Percentiles rank a stretch among this genome's conserved stretches.
Conservation (phyloP, 208 protist genomes). For the Acanthamoeba royreba region DNA sequence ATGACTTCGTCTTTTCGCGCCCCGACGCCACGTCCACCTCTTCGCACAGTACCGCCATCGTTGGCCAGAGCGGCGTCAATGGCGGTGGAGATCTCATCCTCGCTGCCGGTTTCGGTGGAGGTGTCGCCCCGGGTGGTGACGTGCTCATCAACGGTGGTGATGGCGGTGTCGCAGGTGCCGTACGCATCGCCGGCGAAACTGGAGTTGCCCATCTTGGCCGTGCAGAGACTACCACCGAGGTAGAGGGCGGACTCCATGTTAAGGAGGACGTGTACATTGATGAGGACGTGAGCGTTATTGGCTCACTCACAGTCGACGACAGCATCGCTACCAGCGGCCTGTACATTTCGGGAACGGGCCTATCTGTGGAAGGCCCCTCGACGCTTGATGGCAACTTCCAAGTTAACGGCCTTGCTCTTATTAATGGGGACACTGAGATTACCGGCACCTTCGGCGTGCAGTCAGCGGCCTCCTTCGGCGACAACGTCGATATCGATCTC, state of each 20-base stretch:
- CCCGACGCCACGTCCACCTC: not conserved
- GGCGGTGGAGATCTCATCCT: conserved; percentile 21
- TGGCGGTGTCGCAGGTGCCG: not conserved
- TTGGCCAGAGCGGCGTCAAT: not conserved
- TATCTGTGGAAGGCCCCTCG: not conserved
- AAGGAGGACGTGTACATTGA: not conserved
- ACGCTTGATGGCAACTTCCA: not conserved
- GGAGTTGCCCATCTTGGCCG: not conserved
- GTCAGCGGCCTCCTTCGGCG: not conserved
- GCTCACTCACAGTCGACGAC: not conserved
- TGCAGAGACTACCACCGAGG: not conserved
- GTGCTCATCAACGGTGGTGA: not conserved
- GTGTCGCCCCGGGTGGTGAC: not conserved
- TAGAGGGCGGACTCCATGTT: not conserved
- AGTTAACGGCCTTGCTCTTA: not conserved
- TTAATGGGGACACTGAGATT: not conserved
- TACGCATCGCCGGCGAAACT: not conserved
- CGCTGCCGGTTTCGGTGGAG: not conserved
- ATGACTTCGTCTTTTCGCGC: not conserved
- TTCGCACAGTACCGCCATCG: not conserved
- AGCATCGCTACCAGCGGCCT: not conserved
- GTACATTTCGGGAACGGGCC: not conserved
- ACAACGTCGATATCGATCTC: not conserved
- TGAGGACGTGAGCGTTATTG: not conserved
- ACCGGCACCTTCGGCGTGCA: not conserved